Base-by-base conservation (phyloP, 148 eudicot genomes). In the Cornus suecica region DNA sequence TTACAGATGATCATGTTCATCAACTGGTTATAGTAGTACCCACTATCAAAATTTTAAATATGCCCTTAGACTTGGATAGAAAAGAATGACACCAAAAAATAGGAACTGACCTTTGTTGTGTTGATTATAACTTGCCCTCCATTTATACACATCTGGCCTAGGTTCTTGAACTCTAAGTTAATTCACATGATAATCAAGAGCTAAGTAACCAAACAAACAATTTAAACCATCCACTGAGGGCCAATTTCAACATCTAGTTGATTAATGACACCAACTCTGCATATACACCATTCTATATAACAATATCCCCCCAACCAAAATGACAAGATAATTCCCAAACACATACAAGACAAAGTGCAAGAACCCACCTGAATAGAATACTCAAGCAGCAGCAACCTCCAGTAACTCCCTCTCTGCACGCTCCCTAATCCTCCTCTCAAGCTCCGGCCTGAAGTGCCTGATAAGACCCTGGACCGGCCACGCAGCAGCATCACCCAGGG, bases 381-480 rank as follows among this genome's bases (percentile, higher is more conserved):
- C 65, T 83, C 86, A 90, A 77, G 90, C 94, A 79, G 92, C 94
- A 79, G 92, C 92, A 27, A 86, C 92, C 86, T 89, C 88, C 10
- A 80, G 69, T 70, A 92, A 81, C 88, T 94, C 98, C 82, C 84
- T 90, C 48, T 88, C 90, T 9, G 98, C 98, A 60, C 85, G 89
- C 73, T 92, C 93, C 78, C 78, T 87, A 41, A 94, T 94, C 84
- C 98, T 90, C 84, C 92, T 83, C 75, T 94, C 98, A 45, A 94
- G 84, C 84, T 94, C 99, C 8, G 96, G 97, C 76, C 99, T 88
- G 70, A 94, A 94, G 72, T 94, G 97, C 83, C 97, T 87, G 31
- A 94, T 92, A 65, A 92, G 97, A 78, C 99, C 97, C 85, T 94
- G 99, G 76, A 94, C 96, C 16, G 99, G 99, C 97, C 97, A 92